Percentiles rank a stretch among this genome's conserved stretches.
These are phyloP conservation scores for Gastrodia elata DNA, from an alignment of 106 monocot species.

Conservation along the genomic window DNA sequence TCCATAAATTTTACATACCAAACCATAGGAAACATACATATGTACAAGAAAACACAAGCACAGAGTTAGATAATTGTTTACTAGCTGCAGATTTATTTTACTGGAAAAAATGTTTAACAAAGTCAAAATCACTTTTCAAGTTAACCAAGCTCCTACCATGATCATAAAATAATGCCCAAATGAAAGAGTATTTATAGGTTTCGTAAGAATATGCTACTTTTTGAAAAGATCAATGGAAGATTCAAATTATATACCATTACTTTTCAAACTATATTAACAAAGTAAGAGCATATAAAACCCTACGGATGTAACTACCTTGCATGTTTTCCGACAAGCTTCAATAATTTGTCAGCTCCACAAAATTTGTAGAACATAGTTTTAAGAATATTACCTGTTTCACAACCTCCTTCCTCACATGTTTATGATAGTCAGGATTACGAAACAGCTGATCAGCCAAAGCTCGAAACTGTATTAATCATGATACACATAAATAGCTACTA, in stretches of 20 bases:
- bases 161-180: neutral
- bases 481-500: neutral
- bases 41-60: neutral
- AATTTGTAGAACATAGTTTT: neutral
- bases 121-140: neutral
- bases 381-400: slow-evolving; percentile 53
- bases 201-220: neutral
- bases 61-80: neutral
- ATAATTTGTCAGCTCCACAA: neutral
- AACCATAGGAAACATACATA: neutral
- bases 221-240: neutral
- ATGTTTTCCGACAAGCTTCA: neutral
- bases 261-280: slow-evolving; percentile 3
- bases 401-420: slow-evolving; percentile 65
- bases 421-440: slow-evolving; percentile 87
- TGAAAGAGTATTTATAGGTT: neutral
- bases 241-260: neutral
- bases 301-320: neutral
- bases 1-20: neutral
- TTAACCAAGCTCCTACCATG: neutral
- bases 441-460: slow-evolving; percentile 93
- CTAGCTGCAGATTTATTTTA: neutral
- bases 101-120: neutral
- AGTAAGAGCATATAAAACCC: neutral
- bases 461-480: slow-evolving; percentile 51